These are phyloP conservation scores for Hyaloraphidium curvatum DNA, from an alignment of 192 early-diverging fungal species.

Conservation along the genomic window DNA sequence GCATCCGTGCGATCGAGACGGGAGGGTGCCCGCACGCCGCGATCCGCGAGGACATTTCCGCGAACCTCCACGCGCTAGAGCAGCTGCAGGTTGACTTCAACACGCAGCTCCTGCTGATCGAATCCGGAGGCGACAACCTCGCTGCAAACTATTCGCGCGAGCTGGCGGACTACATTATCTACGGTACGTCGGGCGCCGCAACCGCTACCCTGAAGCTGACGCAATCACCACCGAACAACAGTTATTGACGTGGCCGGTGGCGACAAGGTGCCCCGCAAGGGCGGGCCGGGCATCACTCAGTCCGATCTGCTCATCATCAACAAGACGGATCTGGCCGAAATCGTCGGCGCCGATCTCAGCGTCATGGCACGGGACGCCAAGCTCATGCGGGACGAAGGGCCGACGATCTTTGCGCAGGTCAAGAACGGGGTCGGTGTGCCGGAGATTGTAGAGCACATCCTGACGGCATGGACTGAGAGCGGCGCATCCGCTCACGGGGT, in stretches of 20 bases:
- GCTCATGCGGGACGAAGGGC: conserved; percentile 71
- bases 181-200: too few species aligned
- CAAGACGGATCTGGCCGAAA: conserved; percentile 83
- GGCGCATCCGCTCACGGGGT: too few species aligned
- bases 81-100: conserved; percentile 67
- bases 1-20: conserved; percentile 87
- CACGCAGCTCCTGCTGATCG: conserved; percentile 68
- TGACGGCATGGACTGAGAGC: conserved; percentile 29
- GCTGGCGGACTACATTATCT: conserved; percentile 83
- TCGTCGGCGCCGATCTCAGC: conserved; percentile 74
- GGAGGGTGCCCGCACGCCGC: conserved; percentile 94
- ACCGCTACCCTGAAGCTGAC: not conserved
- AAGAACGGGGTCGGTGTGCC: conserved; percentile 75
- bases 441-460: conserved; percentile 55
- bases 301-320: conserved; percentile 88
- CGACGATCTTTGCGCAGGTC: conserved; percentile 81
- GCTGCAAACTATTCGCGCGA: conserved; percentile 65
- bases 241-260: conserved; percentile 96
- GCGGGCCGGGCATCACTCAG: conserved; percentile 93
- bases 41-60: conserved; percentile 86
- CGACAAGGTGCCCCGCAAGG: conserved; percentile 93
- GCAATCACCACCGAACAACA: not conserved
- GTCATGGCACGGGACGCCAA: conserved; percentile 83
- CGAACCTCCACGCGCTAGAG: conserved; percentile 80
- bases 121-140: conserved; percentile 86